Conservation (phyloP, 2,329 filamentous ascomycete genomes). For the Fusarium lateritium region DNA sequence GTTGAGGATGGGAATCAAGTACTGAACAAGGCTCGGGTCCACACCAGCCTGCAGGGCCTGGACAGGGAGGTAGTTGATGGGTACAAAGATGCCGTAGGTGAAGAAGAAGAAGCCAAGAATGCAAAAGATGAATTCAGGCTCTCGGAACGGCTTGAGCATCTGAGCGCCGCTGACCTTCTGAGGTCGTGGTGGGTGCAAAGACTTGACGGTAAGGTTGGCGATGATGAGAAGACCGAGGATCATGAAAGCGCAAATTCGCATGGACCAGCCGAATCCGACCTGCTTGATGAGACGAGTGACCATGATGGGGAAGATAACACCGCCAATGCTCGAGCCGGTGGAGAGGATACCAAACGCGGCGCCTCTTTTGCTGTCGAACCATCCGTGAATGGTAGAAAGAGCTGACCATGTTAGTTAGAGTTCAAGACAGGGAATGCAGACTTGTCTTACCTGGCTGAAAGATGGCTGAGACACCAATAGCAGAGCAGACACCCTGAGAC, state of each 20-base stretch:
- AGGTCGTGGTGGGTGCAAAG: constrained; percentile 43
- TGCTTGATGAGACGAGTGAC: constrained; percentile 53
- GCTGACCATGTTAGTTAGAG: constrained; percentile 26
- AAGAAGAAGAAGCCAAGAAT: constrained; percentile 54
- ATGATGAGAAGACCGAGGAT: constrained; percentile 53
- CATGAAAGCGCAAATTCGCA: constrained; percentile 57
- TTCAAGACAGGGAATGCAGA: fast-evolving
- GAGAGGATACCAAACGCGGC: constrained; percentile 55
- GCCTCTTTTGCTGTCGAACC: constrained; percentile 55
- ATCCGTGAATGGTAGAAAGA: constrained; percentile 52
- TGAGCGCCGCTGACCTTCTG: constrained; percentile 51
- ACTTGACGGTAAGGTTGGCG: constrained; percentile 51
- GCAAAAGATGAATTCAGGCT: constrained; percentile 53
- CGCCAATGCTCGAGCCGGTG: constrained; percentile 56
- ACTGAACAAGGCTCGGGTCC: constrained; percentile 49
- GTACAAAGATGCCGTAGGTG: constrained; percentile 55
- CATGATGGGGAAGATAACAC: constrained; percentile 60
- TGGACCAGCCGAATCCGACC: constrained; percentile 59
- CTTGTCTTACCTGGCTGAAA: constrained; percentile 50
- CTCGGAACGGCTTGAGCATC: constrained; percentile 52
- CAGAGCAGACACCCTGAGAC: constrained; percentile 56
- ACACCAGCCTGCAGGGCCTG: constrained; percentile 52
- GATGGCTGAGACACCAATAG: constrained; percentile 55
- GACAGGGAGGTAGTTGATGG: constrained; percentile 55
- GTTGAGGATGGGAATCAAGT: constrained; percentile 58